These are phyloP conservation scores for Avena atlantica DNA, from an alignment of 176 grass and related monocot genomes.

Conservation along the genomic window DNA sequence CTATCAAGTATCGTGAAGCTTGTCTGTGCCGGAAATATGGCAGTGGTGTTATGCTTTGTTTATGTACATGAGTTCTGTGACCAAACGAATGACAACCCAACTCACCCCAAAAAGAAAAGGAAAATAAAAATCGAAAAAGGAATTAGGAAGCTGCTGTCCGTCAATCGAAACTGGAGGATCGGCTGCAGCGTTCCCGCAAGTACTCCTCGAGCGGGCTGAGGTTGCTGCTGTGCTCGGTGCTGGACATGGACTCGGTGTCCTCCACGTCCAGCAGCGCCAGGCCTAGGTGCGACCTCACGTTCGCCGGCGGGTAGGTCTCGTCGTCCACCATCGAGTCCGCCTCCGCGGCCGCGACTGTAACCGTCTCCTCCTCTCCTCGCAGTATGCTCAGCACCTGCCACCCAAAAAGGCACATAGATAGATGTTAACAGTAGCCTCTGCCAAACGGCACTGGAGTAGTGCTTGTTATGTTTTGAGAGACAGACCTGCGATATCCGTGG, in stretches of 20 bases:
- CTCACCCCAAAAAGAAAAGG: not conserved
- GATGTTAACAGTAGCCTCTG: not conserved
- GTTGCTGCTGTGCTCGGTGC: conserved; percentile 71
- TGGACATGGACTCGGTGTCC: conserved; percentile 74
- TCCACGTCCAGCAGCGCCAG: conserved; percentile 79
- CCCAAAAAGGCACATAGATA: too few relatives aligned
- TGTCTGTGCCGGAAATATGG: conserved; percentile 30
- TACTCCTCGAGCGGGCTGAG: conserved; percentile 86
- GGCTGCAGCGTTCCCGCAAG: conserved; percentile 76
- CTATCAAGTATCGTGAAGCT: conserved; percentile 12
- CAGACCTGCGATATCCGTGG: conserved; percentile 74
- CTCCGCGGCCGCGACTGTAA: conserved; percentile 38
- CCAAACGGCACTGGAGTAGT: not conserved
- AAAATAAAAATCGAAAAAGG: not conserved
- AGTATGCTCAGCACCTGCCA: conserved; percentile 69
- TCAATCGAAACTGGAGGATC: conserved; percentile 93
- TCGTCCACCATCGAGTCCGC: conserved; percentile 66
- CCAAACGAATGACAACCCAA: conserved; percentile 13
- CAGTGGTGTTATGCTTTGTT: conserved; percentile 4
- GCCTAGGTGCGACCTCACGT: conserved; percentile 70
- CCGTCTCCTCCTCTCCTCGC: conserved; percentile 50
- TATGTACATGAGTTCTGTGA: conserved; percentile 36
- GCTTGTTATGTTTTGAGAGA: too few relatives aligned
- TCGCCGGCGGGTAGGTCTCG: conserved; percentile 76
- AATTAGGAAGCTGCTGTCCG: too few relatives aligned